These are phyloP conservation scores for Scheffersomyces insectosa DNA, from an alignment of 1,139 yeast genomes.

Conservation along the genomic window DNA sequence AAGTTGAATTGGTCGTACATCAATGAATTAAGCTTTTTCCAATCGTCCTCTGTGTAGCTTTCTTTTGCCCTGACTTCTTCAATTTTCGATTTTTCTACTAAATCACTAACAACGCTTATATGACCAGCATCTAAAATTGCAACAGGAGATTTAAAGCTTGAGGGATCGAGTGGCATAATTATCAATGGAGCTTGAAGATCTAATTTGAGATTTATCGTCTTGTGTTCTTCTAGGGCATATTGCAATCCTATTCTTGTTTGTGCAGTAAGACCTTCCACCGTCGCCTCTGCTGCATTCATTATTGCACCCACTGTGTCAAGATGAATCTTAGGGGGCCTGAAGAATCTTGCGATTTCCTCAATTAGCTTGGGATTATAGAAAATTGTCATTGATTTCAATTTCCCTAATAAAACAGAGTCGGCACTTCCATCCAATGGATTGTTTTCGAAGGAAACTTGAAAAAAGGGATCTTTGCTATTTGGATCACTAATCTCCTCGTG, in stretches of 20 bases:
- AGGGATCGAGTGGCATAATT: conserved; percentile 83
- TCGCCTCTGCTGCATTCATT: conserved; percentile 93
- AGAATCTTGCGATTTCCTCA: conserved; percentile 72
- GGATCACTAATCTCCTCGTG: conserved; percentile 12
- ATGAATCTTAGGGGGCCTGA: conserved; percentile 84
- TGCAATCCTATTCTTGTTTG: conserved; percentile 93
- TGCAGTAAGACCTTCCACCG: conserved; percentile 85
- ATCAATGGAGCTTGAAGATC: conserved; percentile 94
- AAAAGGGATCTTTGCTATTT: conserved; percentile 57
- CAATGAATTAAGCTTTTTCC: conserved; percentile 66
- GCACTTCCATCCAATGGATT: conserved; percentile 85
- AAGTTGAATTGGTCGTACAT: conserved; percentile 89
- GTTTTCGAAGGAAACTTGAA: conserved; percentile 77
- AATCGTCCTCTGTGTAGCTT: conserved; percentile 70
- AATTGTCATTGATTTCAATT: conserved; percentile 83
- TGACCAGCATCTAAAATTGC: conserved; percentile 96
- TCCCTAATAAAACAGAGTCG: conserved; percentile 72
- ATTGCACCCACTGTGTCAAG: conserved; percentile 88
- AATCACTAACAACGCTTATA: conserved; percentile 77
- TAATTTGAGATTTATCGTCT: conserved; percentile 78
- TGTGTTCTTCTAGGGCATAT: conserved; percentile 91
- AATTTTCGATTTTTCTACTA: conserved; percentile 70
- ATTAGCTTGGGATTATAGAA: conserved; percentile 83
- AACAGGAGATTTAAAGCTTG: conserved; percentile 81
- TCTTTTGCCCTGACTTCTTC: conserved; percentile 71